Evolutionary conservation across 2,329 filamentous ascomycete genomes (phyloP).

Genomic region (Fusarium fracticaudum): DNA sequence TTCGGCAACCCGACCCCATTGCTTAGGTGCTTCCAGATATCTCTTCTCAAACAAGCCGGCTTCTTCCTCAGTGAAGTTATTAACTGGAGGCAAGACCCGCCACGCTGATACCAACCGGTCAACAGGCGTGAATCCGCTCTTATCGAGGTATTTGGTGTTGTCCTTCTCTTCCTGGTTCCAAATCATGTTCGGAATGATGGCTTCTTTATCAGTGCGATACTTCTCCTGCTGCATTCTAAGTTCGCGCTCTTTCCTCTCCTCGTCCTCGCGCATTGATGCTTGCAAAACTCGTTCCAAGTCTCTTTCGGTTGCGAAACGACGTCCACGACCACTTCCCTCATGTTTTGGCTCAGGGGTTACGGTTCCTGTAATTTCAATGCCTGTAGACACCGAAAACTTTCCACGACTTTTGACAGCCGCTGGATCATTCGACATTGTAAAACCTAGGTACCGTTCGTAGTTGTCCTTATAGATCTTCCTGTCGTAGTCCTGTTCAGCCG

Average conservation of each 20-base stretch:
- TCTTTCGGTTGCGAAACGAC: constrained; percentile 74
- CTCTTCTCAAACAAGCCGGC: constrained; percentile 75
- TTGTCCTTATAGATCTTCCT: constrained; percentile 57
- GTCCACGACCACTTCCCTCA: constrained; percentile 63
- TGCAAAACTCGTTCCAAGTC: constrained; percentile 78
- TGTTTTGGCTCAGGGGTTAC: constrained; percentile 63
- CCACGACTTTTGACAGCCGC: constrained; percentile 64
- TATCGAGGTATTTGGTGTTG: constrained; percentile 70
- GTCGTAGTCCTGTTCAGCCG: constrained; percentile 51
- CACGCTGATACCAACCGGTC: constrained; percentile 75
- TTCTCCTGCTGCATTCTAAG: constrained; percentile 71
- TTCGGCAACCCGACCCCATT: constrained; percentile 82
- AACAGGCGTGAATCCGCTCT: constrained; percentile 70
- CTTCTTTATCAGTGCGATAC: constrained; percentile 80
- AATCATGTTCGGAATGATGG: constrained; percentile 76
- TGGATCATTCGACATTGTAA: constrained; percentile 65
- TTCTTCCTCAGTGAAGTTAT: constrained; percentile 80
- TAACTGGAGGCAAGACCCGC: constrained; percentile 75
- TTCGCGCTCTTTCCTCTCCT: constrained; percentile 75
- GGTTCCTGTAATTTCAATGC: constrained; percentile 47
- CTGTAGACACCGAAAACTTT: constrained; percentile 57
- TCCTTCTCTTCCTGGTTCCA: constrained; percentile 69
- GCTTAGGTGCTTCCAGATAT: constrained; percentile 81
- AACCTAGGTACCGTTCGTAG: constrained; percentile 63
- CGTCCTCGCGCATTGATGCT: constrained; percentile 76